Evolutionary conservation across 2,329 filamentous ascomycete species (phyloP).

Genomic region (Xylaria sp.): DNA sequence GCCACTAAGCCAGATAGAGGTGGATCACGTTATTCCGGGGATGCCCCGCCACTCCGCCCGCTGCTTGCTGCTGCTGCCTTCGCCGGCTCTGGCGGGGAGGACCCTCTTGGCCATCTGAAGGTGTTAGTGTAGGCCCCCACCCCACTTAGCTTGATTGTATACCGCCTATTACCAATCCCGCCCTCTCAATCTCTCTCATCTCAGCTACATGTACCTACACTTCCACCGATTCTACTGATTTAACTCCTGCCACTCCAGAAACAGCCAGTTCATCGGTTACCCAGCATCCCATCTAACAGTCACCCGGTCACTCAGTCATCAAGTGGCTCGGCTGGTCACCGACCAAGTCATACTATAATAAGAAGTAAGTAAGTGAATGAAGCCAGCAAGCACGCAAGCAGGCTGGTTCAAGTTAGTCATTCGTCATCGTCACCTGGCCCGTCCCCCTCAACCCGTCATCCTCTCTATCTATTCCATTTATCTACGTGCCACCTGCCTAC

Average conservation of each 20-base stretch:
- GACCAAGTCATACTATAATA: slow-evolving; percentile 13
- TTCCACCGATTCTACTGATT: not conserved
- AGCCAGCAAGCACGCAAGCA: not conserved
- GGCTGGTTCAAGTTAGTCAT: slow-evolving; percentile 17
- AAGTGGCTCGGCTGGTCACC: slow-evolving; percentile 21
- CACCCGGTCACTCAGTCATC: slow-evolving; percentile 12
- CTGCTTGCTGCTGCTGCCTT: not conserved
- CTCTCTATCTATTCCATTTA: not conserved
- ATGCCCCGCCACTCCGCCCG: not conserved
- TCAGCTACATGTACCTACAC: slow-evolving; percentile 3
- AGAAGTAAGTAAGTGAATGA: slow-evolving; percentile 3
- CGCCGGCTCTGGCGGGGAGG: not conserved
- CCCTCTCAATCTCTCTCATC: not conserved
- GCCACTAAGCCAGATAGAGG: not conserved
- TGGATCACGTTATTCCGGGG: not conserved
- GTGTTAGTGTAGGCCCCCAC: not conserved
- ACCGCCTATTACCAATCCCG: slow-evolving; percentile 37
- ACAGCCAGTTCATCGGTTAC: not conserved
- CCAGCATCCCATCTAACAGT: slow-evolving; percentile 7
- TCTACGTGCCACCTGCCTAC: not conserved
- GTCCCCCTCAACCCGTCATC: slow-evolving; percentile 10
- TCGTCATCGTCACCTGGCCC: slow-evolving; percentile 34
- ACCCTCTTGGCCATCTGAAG: not conserved
- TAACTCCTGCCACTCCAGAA: not conserved
- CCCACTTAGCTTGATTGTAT: slow-evolving; percentile 14